Evolutionary conservation across 169 alveolate genomes (phyloP).

Genomic region (Perkinsus olseni): DNA sequence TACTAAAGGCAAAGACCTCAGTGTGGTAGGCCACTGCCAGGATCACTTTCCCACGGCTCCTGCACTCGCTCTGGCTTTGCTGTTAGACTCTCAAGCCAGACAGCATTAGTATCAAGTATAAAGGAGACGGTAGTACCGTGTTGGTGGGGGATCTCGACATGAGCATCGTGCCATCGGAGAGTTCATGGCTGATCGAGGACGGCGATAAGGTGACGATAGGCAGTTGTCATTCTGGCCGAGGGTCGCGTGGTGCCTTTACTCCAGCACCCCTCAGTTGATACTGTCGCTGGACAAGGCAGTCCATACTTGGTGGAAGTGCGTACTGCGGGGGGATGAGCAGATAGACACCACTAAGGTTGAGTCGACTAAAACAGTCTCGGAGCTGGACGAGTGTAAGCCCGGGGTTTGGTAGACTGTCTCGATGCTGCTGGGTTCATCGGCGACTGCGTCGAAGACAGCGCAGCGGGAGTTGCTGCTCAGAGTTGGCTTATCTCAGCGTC

Average conservation of each 20-base stretch:
- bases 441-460: slow-evolving; percentile 26
- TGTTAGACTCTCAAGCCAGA: neutral
- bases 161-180: neutral
- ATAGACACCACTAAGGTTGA: slow-evolving; percentile 77
- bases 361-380: slow-evolving; percentile 47
- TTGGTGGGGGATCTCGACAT: neutral
- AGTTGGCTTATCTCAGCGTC: neutral
- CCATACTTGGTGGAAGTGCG: slow-evolving; percentile 72
- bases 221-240: no score
- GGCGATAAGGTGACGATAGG: slow-evolving; percentile 25
- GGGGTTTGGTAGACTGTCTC: neutral
- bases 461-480: slow-evolving; percentile 18
- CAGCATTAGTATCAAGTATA: neutral
- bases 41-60: no score
- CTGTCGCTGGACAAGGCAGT: slow-evolving; percentile 59
- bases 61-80: neutral
- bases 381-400: neutral
- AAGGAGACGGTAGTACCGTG: neutral
- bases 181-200: slow-evolving; percentile 66
- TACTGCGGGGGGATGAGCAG: slow-evolving; percentile 64
- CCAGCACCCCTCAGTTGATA: neutral
- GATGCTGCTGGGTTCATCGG: neutral
- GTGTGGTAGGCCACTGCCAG: neutral
- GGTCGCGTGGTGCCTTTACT: no score
- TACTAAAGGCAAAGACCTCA: neutral